phyloP scores from a whole-genome alignment of 2,329 filamentous ascomycete genomes.

The Aspergillus ochraceus region DNA sequence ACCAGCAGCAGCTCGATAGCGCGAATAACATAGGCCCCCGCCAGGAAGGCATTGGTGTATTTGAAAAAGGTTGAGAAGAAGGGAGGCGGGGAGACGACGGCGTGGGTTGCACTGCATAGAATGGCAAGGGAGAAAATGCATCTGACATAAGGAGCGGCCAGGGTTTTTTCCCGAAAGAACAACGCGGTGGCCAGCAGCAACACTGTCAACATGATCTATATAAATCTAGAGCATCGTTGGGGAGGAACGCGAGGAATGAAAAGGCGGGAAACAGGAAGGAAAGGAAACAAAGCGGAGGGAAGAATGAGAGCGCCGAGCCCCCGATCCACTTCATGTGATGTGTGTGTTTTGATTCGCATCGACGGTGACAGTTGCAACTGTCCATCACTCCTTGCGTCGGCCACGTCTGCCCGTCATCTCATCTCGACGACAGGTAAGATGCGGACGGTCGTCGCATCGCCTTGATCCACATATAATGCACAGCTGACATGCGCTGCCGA shows the following conservation, averaged over 20 bases:
- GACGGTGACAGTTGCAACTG: too few relatives aligned
- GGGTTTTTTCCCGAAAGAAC: slow-evolving; percentile 9
- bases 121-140: slow-evolving; percentile 3
- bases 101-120: slow-evolving; percentile 8
- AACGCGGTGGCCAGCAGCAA: slow-evolving; percentile 9
- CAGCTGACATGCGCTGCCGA: background rate
- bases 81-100: slow-evolving; percentile 12
- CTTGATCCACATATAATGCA: background rate
- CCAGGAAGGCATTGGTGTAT: slow-evolving; percentile 19
- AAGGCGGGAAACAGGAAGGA: background rate
- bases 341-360: background rate
- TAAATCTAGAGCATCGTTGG: background rate
- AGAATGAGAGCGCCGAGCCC: background rate
- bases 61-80: slow-evolving; percentile 4
- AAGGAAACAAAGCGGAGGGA: background rate
- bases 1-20: slow-evolving; percentile 16
- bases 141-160: slow-evolving; percentile 1
- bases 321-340: background rate
- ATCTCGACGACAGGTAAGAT: background rate
- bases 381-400: background rate
- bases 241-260: background rate
- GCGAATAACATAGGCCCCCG: slow-evolving; percentile 13
- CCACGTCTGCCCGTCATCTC: background rate
- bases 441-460: too few relatives aligned
- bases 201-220: slow-evolving; percentile 6